Evolutionary conservation across 345 rosid genomes (phyloP).

Genomic region (Lenwebbia sp.): DNA sequence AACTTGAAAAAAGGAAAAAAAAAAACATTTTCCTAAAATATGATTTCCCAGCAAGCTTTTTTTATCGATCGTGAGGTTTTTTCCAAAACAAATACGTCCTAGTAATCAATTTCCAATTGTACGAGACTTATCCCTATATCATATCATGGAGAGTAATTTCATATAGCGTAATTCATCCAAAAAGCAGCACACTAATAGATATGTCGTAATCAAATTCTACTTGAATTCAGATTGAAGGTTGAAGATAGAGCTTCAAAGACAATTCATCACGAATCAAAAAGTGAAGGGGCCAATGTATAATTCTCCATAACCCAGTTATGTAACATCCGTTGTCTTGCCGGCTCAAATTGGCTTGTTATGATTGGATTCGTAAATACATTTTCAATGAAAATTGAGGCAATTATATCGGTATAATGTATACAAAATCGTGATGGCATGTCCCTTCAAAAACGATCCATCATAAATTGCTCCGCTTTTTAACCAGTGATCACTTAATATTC

Average conservation of each 20-base stretch:
- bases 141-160: background rate
- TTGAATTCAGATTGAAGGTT: background rate
- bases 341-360: background rate
- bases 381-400: background rate
- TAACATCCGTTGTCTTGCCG: background rate
- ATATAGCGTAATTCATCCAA: too few species aligned
- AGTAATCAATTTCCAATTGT: background rate
- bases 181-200: background rate
- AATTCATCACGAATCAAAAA: background rate
- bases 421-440: too few species aligned
- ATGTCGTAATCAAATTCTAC: background rate
- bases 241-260: background rate
- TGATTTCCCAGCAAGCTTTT: background rate
- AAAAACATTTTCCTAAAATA: background rate
- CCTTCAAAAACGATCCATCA: background rate
- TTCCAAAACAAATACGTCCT: accelerated
- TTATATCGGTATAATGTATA: background rate
- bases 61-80: background rate
- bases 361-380: background rate
- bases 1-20: accelerated
- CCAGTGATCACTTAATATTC: too few species aligned
- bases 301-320: background rate
- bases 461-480: background rate
- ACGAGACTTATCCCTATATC: background rate
- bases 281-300: background rate